Evolutionary conservation across 805 yeast genomes (phyloP).

Genomic region (Wickerhamomyces tratensis): DNA sequence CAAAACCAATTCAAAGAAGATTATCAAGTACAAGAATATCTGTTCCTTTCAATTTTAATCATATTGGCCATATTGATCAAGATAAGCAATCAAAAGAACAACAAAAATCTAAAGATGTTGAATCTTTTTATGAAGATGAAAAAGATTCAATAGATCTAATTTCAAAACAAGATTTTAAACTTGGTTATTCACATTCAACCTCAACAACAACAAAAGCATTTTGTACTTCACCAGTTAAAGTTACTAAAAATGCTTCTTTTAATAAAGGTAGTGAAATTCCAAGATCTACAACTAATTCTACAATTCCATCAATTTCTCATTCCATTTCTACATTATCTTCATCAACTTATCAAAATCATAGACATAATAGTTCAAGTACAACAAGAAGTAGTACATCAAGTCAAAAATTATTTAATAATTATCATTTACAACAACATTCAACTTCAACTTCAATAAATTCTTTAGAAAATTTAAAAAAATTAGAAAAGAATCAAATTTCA

Average conservation of each 20-base stretch:
- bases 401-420: neutral
- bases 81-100: constrained; percentile 1
- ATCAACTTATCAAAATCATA: neutral
- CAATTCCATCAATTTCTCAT: constrained; percentile 1
- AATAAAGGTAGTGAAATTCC: constrained; percentile 2
- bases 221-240: constrained; percentile 9
- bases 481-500: constrained; percentile 14
- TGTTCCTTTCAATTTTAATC: constrained; percentile 29
- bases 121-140: too few relatives aligned
- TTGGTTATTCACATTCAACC: neutral
- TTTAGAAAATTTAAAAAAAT: constrained; percentile 12
- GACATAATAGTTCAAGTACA: neutral
- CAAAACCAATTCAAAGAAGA: neutral
- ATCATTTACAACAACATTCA: neutral
- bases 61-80: constrained; percentile 29
- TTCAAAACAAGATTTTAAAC: too few relatives aligned
- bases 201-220: constrained; percentile 1
- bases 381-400: neutral
- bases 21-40: constrained; percentile 18
- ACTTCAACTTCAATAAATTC: constrained; percentile 8
- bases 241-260: too few relatives aligned
- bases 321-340: constrained; percentile 18
- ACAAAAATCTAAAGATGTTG: too few relatives aligned
- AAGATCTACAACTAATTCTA: constrained; percentile 10
- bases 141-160: neutral